These are phyloP conservation scores for Platanthera guangdongensis DNA, from an alignment of 106 monocot species.

Conservation along the genomic window DNA sequence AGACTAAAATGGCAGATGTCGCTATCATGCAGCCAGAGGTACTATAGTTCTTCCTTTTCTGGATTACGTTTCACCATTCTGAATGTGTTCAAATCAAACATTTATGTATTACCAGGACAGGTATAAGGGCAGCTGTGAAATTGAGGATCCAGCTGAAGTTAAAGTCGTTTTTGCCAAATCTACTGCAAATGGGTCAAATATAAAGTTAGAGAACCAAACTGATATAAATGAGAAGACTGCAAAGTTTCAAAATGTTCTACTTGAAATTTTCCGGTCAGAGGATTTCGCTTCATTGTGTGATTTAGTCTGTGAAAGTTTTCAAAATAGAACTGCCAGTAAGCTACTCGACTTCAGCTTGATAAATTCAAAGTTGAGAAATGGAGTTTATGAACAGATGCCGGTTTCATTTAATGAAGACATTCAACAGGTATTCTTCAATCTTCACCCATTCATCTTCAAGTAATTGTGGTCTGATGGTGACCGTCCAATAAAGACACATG, in stretches of 20 bases:
- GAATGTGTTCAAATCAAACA: background rate
- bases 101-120: constrained; percentile 24
- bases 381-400: constrained; percentile 41
- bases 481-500: no score
- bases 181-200: constrained; percentile 1
- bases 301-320: constrained; percentile 44
- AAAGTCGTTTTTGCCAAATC: background rate
- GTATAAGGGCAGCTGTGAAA: constrained; percentile 8
- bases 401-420: constrained; percentile 51
- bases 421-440: constrained; percentile 40
- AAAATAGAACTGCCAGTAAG: constrained; percentile 23
- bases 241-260: constrained; percentile 44
- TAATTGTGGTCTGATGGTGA: background rate
- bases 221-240: constrained; percentile 26
- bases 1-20: background rate
- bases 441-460: background rate
- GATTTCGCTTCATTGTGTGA: constrained; percentile 67
- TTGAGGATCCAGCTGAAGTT: background rate
- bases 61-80: background rate
- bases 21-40: constrained; percentile 16
- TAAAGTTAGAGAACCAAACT: constrained; percentile 8
- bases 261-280: constrained; percentile 57
- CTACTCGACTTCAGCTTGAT: constrained; percentile 44
- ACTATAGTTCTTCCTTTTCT: constrained; percentile 1
- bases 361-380: constrained; percentile 51